Evolutionary conservation across 352 stramenopile genomes (phyloP).

Genomic region (Peronospora farinosa): DNA sequence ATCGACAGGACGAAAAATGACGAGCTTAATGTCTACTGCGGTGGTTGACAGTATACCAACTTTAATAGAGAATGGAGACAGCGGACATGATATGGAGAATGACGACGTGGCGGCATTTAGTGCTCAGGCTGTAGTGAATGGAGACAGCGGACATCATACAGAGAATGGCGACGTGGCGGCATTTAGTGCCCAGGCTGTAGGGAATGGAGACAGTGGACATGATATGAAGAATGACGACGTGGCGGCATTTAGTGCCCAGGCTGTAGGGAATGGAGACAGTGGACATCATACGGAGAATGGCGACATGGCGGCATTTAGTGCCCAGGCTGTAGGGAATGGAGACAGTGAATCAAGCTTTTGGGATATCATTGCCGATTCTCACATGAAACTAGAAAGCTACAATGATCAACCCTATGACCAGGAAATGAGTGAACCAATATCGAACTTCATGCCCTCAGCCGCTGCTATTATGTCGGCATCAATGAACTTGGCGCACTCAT

Average conservation of each 20-base stretch:
- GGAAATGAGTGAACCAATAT: slow-evolving; percentile 22
- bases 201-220: slow-evolving; percentile 45
- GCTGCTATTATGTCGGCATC: slow-evolving; percentile 1
- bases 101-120: not conserved
- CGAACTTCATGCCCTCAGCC: slow-evolving; percentile 24
- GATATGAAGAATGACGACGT: not conserved
- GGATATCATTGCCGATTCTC: slow-evolving; percentile 31
- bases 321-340: slow-evolving; percentile 26
- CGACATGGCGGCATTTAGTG: not conserved
- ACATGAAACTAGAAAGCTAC: slow-evolving; percentile 33
- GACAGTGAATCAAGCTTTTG: slow-evolving; percentile 49
- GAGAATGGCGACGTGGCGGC: not conserved
- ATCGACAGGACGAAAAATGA: slow-evolving; percentile 34
- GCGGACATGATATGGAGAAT: slow-evolving; percentile 7
- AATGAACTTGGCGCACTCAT: slow-evolving; percentile 12
- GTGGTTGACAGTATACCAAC: slow-evolving; percentile 27
- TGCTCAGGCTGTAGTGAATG: slow-evolving; percentile 19
- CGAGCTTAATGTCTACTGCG: slow-evolving; percentile 10
- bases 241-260: slow-evolving; percentile 1
- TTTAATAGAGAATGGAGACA: slow-evolving; percentile 24
- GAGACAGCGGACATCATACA: slow-evolving; percentile 37
- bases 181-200: slow-evolving; percentile 7
- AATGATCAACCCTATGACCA: slow-evolving; percentile 32
- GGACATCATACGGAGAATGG: slow-evolving; percentile 3
- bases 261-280: slow-evolving; percentile 43